These are phyloP conservation scores for Dalbergia cultrata DNA, from an alignment of 306 rosid genomes.

Conservation along the genomic window DNA sequence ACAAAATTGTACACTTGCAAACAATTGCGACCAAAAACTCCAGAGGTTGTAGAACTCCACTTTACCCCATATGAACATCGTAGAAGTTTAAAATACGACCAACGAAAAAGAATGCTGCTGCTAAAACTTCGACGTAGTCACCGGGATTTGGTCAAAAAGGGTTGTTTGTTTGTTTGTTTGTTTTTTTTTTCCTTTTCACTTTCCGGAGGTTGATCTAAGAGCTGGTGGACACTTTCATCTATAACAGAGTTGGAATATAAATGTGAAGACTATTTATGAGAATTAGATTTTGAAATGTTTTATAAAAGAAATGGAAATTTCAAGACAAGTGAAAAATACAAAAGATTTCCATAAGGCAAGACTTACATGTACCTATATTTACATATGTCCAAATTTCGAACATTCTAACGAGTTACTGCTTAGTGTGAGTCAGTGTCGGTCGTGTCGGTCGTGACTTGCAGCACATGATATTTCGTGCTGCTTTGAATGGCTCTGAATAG, in stretches of 20 bases:
- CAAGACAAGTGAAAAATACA: background rate
- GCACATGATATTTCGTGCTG: background rate
- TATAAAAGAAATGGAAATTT: background rate
- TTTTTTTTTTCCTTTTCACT: background rate
- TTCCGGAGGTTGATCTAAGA: background rate
- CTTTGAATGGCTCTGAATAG: background rate
- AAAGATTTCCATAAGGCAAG: background rate
- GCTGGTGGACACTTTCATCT: background rate
- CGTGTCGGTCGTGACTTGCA: background rate
- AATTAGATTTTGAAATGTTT: background rate
- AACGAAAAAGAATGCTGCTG: background rate
- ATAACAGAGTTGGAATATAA: background rate
- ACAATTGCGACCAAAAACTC: background rate
- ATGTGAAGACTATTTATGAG: background rate
- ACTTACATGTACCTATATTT: background rate
- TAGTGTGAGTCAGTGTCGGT: background rate
- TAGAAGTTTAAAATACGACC: background rate
- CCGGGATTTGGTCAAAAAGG: background rate
- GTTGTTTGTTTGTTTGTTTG: background rate
- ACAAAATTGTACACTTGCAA: conserved; percentile 36
- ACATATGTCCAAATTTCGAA: no score
- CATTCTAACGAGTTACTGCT: no score
- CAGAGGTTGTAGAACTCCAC: background rate
- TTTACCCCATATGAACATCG: background rate
- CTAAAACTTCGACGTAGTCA: background rate